phyloP scores from a whole-genome alignment of 768 basidiomycete species.

The Naganishia randhawae region DNA sequence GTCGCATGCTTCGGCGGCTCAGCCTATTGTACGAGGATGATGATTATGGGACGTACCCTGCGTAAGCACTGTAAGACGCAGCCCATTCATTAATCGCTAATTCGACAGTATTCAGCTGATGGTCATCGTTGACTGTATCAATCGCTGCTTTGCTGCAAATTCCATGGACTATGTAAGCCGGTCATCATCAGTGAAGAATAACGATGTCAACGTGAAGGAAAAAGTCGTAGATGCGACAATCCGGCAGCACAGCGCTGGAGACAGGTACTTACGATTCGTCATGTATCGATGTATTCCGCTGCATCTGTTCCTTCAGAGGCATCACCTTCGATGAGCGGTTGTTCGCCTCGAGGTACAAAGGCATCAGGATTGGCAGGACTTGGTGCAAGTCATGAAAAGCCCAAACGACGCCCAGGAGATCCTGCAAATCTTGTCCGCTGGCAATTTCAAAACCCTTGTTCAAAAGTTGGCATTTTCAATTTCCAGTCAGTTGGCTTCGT shows the following conservation, averaged over 20 bases:
- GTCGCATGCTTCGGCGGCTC: neutral
- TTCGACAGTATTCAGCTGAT: neutral
- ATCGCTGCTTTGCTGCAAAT: neutral
- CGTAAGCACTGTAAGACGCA: neutral
- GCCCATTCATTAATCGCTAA: neutral
- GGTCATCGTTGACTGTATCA: neutral
- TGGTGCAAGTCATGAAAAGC: neutral
- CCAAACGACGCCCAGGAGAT: neutral
- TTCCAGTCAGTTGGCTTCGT: no score
- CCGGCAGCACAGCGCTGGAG: no score
- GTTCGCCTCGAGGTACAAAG: neutral
- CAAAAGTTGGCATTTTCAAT: neutral
- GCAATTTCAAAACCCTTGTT: neutral
- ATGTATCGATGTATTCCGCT: neutral
- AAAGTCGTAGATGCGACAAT: neutral
- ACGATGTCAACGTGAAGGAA: no score
- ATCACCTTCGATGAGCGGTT: neutral
- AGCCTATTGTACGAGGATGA: neutral
- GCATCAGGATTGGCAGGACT: neutral
- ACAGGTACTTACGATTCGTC: neutral
- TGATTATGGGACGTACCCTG: neutral
- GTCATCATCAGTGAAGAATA: no score
- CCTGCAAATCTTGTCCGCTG: neutral
- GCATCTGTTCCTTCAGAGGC: neutral
- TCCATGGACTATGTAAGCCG: neutral